These are phyloP conservation scores for Dactylonectria estremocensis DNA, from an alignment of 2,329 filamentous ascomycete genomes.

Conservation along the genomic window DNA sequence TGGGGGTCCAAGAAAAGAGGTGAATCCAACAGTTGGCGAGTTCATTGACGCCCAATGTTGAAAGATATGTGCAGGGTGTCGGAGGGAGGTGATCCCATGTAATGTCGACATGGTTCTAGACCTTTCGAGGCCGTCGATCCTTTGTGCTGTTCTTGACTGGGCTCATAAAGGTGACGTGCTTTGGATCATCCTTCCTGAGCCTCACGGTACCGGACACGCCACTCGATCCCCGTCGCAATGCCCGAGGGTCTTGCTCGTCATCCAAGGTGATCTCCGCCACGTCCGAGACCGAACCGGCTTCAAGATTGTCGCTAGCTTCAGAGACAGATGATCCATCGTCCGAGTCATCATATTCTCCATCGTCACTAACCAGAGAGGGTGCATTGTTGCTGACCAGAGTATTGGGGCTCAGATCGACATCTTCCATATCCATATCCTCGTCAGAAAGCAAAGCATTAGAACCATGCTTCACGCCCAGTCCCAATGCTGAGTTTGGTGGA, in stretches of 20 bases:
- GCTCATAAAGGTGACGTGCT: slow-evolving; percentile 70
- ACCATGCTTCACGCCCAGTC: slow-evolving; percentile 40
- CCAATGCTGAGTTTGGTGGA: slow-evolving; percentile 47
- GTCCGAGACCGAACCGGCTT: slow-evolving; percentile 73
- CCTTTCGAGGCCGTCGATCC: slow-evolving; percentile 50
- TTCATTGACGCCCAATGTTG: slow-evolving; percentile 28
- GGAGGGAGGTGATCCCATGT: not conserved
- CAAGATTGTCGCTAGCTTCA: slow-evolving; percentile 69
- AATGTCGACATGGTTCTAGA: slow-evolving; percentile 34
- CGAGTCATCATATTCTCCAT: slow-evolving; percentile 83
- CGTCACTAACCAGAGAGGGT: slow-evolving; percentile 85
- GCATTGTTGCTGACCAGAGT: slow-evolving; percentile 82
- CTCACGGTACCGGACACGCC: slow-evolving; percentile 62
- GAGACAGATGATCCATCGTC: slow-evolving; percentile 75
- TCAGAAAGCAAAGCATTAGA: slow-evolving; percentile 51
- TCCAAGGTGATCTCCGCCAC: slow-evolving; percentile 75
- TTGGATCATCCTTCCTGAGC: slow-evolving; percentile 68
- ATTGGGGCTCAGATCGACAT: slow-evolving; percentile 77
- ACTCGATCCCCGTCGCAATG: slow-evolving; percentile 61
- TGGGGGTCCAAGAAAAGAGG: slow-evolving; percentile 47
- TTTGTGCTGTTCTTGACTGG: slow-evolving; percentile 62
- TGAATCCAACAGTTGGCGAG: slow-evolving; percentile 44
- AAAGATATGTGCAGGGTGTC: slow-evolving; percentile 26
- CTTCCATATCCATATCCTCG: slow-evolving; percentile 68
- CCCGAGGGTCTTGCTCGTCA: slow-evolving; percentile 66